Percentiles rank a stretch among this genome's conserved stretches.
Evolutionary conservation across 305 asterid species (phyloP).

Genomic region (Fraxinus floribunda): DNA sequence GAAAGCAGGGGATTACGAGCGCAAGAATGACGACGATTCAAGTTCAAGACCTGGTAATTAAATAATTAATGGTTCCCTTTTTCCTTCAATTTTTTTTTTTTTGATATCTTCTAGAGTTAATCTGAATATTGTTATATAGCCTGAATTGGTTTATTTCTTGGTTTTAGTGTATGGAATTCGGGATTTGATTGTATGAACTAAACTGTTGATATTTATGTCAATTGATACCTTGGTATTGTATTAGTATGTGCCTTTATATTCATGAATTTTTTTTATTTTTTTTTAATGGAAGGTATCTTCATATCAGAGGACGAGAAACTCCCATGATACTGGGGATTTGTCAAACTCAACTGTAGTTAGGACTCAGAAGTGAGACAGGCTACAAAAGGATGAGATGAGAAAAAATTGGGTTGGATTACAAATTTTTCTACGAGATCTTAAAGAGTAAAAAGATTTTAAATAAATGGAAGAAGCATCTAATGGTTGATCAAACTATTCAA

Average conservation of each 20-base stretch:
- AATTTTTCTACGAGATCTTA: neutral
- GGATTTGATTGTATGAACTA: neutral
- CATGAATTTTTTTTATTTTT: neutral
- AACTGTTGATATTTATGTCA: neutral
- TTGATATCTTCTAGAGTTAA: neutral
- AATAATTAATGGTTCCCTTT: neutral
- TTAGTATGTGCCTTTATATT: neutral
- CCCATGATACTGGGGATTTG: neutral
- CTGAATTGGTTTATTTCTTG: neutral
- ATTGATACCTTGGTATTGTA: neutral
- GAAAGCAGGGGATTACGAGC: constrained; percentile 78
- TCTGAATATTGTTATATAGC: neutral
- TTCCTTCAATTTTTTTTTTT: neutral
- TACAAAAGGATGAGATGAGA: neutral
- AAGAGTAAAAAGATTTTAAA: neutral
- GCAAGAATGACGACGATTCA: constrained; percentile 20
- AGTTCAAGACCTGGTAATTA: constrained; percentile 25
- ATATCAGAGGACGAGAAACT: neutral
- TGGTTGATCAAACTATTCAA: neutral
- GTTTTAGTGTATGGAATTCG: neutral
- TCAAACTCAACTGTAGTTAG: neutral
- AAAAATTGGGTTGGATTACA: neutral
- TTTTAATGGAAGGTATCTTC: neutral
- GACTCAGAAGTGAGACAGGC: neutral
- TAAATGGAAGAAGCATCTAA: neutral